Conservation (phyloP, 2,329 filamentous ascomycete genomes). For the Xylaria sp. region DNA sequence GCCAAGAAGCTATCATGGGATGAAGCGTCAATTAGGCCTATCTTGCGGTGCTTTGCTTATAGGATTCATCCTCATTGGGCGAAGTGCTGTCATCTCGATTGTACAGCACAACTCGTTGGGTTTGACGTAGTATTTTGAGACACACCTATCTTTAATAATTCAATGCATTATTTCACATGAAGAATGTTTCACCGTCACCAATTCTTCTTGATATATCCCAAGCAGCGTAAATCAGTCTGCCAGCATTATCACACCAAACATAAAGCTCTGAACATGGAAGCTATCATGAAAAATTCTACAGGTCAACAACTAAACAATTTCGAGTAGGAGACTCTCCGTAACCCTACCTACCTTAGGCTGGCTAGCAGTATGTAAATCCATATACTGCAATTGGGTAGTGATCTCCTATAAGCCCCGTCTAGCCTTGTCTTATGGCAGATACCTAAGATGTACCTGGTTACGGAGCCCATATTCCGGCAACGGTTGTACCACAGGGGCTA, state of each 20-base stretch:
- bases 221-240: not conserved
- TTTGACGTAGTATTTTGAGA: slow-evolving; percentile 18
- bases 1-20: not conserved
- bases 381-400: too few relatives aligned
- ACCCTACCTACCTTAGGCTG: not conserved
- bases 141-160: not conserved
- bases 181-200: not conserved
- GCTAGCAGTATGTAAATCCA: not conserved
- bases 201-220: not conserved
- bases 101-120: not conserved
- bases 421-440: slow-evolving; percentile 1
- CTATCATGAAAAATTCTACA: not conserved
- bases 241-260: not conserved
- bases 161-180: not conserved
- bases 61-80: not conserved
- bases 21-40: not conserved
- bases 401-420: not conserved
- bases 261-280: not conserved
- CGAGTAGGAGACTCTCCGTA: too few relatives aligned
- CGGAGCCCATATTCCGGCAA: slow-evolving; percentile 8
- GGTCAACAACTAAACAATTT: not conserved
- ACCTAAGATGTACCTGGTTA: not conserved
- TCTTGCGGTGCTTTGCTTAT: not conserved
- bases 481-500: not conserved
- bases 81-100: not conserved